Base-by-base conservation (phyloP, 2,329 filamentous ascomycete species). In the Claviceps sp. region DNA sequence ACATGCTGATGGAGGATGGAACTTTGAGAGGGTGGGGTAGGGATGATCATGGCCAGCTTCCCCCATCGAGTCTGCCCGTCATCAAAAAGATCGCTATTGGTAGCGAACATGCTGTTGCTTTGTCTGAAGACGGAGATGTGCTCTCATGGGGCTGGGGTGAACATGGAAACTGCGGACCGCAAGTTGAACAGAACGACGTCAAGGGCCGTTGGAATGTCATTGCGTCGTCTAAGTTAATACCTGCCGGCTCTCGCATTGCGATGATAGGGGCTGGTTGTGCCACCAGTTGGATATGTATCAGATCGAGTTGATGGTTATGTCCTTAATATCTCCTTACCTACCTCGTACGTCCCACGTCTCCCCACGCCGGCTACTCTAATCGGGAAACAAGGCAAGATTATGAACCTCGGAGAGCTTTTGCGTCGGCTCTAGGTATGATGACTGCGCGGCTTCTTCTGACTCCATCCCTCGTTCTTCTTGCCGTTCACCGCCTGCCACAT, bases 111-210 rank as follows among this genome's bases (percentile, higher is more conserved):
- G 81, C 79, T n/a, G 67, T 97, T 56, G 87, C 82, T 8, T 67
- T 91, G 26, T 81, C 85, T 0, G 69, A 69, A 9, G 72, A 76
- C 20, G 80, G 80, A 1, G 77, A 83, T 49, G 80, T 95, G 1
- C 69, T 94, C 48, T 79, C 87, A 1, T 97, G 91, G 89, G 93
- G 93, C 20, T 98, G 93, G 93, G 90, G 89, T 2, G 91, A 97
- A 68, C 93, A 98, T 69, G 93, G 93, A 1, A 98, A 98, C 65
- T 98, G 93, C 65, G 93, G 93, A 3, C 78, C 81, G 38, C 72
- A 77, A 13, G 79, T 81, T 55, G 70, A 75, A 18, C 71, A 76
- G 55, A 81, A 80, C 48, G 79, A 87, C 66, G 81, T 89, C 46
- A 84, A 83, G 57, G 84, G 78, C 9, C 74, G 73, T 54, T 87